A percentile compares a stretch with the other conserved stretches of the same genome.
These are phyloP conservation scores for Aspergillus sp. DNA, from an alignment of 2,329 filamentous ascomycete genomes.

Conservation along the genomic window DNA sequence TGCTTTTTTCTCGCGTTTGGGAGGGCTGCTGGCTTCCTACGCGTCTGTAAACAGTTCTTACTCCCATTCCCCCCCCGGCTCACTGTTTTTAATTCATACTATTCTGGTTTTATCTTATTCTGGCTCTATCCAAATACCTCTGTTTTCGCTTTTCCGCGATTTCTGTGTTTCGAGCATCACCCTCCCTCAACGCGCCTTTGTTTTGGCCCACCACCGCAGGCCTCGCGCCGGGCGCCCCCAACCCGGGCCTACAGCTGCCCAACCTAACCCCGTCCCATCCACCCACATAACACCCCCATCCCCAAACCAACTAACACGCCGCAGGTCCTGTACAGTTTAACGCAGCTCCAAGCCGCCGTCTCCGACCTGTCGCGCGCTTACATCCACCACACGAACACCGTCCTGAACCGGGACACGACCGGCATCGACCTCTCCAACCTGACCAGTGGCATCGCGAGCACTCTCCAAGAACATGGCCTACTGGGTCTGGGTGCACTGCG, in stretches of 20 bases:
- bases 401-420: conserved; percentile 55
- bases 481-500: conserved; percentile 30
- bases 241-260: too few species aligned
- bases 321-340: conserved; percentile 67
- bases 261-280: too few species aligned
- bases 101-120: conserved; percentile 1
- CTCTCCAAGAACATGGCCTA: conserved; percentile 37
- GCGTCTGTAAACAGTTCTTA: conserved; percentile 2
- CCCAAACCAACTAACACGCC: conserved; percentile 17
- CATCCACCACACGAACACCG: conserved; percentile 76
- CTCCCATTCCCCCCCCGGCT: conserved; percentile 5
- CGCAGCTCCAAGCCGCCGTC: conserved; percentile 69
- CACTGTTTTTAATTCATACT: too few species aligned
- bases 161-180: too few species aligned
- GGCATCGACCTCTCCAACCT: conserved; percentile 44
- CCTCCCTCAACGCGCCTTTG: too few species aligned
- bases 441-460: conserved; percentile 31
- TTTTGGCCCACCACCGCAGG: too few species aligned
- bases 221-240: too few species aligned
- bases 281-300: conserved; percentile 1
- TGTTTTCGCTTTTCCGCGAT: too few species aligned
- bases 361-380: conserved; percentile 74
- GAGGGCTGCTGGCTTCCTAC: conserved; percentile 4
- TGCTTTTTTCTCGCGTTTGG: conserved; percentile 3
- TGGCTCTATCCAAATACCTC: too few species aligned